Evolutionary conservation across 2,329 filamentous ascomycete species (phyloP), one percentile per base, ranked within the genome.

Genomic region (Arthroderma sp.): DNA sequence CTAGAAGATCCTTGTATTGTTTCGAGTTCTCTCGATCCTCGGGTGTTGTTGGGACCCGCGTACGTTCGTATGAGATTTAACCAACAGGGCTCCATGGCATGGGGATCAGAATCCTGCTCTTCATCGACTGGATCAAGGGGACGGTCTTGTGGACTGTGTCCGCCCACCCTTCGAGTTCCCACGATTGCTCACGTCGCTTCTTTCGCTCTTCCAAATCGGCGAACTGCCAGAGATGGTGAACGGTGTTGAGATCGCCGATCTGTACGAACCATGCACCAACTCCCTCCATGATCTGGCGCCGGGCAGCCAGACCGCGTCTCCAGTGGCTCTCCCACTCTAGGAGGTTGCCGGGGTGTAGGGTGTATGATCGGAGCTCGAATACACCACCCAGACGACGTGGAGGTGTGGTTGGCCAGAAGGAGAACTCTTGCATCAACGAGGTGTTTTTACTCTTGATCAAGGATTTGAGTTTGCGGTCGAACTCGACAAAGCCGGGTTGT

Each of bases 301-400:
- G 83, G 1, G 93, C 93, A 73, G 88, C 87, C 56, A 98, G 80
- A 25, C 93, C 93, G 62, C 88, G 84, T 60, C 94, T 82, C 93
- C 93, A 98, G 74, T 98, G 93, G 41, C 88, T 94, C 79, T 98
- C 93, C 93, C 93, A 98, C 74, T 98, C 93, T 6, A 98, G 81
- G 44, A 98, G 79, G 71, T 96, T 96, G 43, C 93, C 93, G 0
- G 93, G 93, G 70, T 96, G 89, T 21, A 98, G 81, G 4, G 90
- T 96, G 77, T 98, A 98, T 1, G 93, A 96, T 55, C 93, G 88
- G 35, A 98, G 80, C 76, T 98, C 93, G 69, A 98, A 98, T 43
- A 98, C 74, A 49, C 93, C 93, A 57, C 93, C 93, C 0, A 98
- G 82, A 66, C 88, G 79, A 60, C 93, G 88, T 0, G 93, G 93